These are phyloP conservation scores for Gnomoniopsis sp. DNA, from an alignment of 2,329 filamentous ascomycete genomes.

Conservation along the genomic window DNA sequence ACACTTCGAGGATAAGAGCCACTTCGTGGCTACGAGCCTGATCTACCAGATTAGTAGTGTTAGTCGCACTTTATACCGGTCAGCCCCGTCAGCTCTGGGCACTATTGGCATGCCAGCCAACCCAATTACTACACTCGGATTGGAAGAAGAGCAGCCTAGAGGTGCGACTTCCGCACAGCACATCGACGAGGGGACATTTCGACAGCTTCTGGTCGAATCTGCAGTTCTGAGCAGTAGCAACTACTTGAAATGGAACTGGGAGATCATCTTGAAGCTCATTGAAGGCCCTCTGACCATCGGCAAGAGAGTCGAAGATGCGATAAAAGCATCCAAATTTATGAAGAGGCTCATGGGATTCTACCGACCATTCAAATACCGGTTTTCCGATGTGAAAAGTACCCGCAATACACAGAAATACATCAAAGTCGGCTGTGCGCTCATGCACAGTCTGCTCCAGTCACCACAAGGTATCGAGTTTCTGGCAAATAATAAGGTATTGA, in stretches of 20 bases:
- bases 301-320: conserved; percentile 88
- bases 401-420: conserved; percentile 94
- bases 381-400: conserved; percentile 85
- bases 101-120: conserved; percentile 37
- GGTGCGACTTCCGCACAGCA: conserved; percentile 40
- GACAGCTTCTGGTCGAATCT: conserved; percentile 69
- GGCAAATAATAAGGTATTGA: conserved; percentile 85
- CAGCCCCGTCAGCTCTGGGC: conserved; percentile 48
- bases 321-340: conserved; percentile 93
- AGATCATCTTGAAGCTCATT: conserved; percentile 83
- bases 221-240: conserved; percentile 86
- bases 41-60: conserved; percentile 99
- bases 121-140: conserved; percentile 39
- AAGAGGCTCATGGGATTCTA: conserved; percentile 95
- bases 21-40: conserved; percentile 80
- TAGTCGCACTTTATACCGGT: conserved; percentile 85
- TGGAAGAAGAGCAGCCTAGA: conserved; percentile 57
- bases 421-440: conserved; percentile 80
- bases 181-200: conserved; percentile 60
- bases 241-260: conserved; percentile 97
- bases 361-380: conserved; percentile 93
- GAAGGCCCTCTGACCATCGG: conserved; percentile 89
- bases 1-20: conserved; percentile 65
- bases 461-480: conserved; percentile 81
- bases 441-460: conserved; percentile 82